A percentile compares a stretch with the other conserved stretches of the same genome.
These are phyloP conservation scores for Bimuria novae-zelandiae DNA, from an alignment of 2,329 filamentous ascomycete species.

Conservation along the genomic window DNA sequence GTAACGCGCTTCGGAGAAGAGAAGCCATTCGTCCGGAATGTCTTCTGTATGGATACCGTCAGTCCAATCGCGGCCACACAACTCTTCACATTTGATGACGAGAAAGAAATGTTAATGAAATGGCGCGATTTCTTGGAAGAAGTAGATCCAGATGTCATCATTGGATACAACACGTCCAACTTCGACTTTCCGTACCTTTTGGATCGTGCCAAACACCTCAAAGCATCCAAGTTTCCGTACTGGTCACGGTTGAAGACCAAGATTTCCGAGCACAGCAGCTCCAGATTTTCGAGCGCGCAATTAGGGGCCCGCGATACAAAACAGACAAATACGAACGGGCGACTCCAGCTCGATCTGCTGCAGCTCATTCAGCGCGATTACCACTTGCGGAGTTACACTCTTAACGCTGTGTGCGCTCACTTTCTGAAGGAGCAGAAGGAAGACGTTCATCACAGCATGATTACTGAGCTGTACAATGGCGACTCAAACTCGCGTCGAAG, in stretches of 20 bases:
- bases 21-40: slow-evolving; percentile 94
- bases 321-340: slow-evolving; percentile 89
- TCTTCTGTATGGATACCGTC: slow-evolving; percentile 92
- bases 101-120: slow-evolving; percentile 86
- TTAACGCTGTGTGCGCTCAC: slow-evolving; percentile 94
- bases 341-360: slow-evolving; percentile 90
- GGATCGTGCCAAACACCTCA: slow-evolving; percentile 83
- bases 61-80: slow-evolving; percentile 95
- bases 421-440: slow-evolving; percentile 98
- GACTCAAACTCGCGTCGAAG: slow-evolving; percentile 90
- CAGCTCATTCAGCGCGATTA: slow-evolving; percentile 94
- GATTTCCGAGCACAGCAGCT: slow-evolving; percentile 72
- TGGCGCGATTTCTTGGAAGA: slow-evolving; percentile 91
- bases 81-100: slow-evolving; percentile 78
- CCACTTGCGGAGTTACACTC: slow-evolving; percentile 92
- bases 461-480: slow-evolving; percentile 96
- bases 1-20: slow-evolving; percentile 93
- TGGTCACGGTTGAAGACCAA: slow-evolving; percentile 80
- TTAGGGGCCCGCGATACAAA: slow-evolving; percentile 97
- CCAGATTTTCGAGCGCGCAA: slow-evolving; percentile 95
- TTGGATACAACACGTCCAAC: slow-evolving; percentile 97
- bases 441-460: slow-evolving; percentile 99
- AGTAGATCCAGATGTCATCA: slow-evolving; percentile 95
- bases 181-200: slow-evolving; percentile 98
- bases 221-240: slow-evolving; percentile 78